Evolutionary conservation across 257 asterid species (phyloP).

Genomic region (Solanum rostratum): DNA sequence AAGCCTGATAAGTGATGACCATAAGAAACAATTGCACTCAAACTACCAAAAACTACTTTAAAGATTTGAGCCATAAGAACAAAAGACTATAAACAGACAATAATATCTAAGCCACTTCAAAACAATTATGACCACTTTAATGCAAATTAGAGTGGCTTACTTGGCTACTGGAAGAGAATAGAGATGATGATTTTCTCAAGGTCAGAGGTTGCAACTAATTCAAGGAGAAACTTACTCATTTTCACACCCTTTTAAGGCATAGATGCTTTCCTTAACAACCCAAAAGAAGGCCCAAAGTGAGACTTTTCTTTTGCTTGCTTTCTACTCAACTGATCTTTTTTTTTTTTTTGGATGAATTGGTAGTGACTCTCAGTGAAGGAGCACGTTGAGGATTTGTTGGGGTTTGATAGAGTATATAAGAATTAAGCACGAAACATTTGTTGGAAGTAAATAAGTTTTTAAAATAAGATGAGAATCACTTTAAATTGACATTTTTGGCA

Average conservation of each 20-base stretch:
- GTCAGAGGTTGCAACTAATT: background rate
- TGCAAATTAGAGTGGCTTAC: background rate
- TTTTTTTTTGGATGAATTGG: background rate
- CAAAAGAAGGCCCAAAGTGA: constrained; percentile 8
- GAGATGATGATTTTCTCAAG: background rate
- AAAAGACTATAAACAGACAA: background rate
- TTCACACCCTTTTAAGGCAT: constrained; percentile 14
- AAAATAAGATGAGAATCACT: background rate
- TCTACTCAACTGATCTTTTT: constrained; percentile 41
- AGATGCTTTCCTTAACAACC: constrained; percentile 69
- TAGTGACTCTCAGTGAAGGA: background rate
- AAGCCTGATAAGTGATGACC: background rate
- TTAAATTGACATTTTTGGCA: background rate
- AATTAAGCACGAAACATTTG: background rate
- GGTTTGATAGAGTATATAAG: background rate
- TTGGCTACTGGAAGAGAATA: background rate
- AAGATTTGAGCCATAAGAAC: background rate
- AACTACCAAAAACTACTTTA: background rate
- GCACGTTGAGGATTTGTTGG: background rate
- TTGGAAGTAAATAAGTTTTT: background rate
- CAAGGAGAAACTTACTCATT: background rate
- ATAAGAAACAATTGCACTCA: background rate
- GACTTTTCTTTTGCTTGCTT: constrained; percentile 60
- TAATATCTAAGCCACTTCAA: background rate
- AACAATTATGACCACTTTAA: background rate